Percentiles rank a stretch among this genome's conserved stretches.
Conservation (phyloP, 2,329 filamentous ascomycete genomes). For the Clarireedia paspali region DNA sequence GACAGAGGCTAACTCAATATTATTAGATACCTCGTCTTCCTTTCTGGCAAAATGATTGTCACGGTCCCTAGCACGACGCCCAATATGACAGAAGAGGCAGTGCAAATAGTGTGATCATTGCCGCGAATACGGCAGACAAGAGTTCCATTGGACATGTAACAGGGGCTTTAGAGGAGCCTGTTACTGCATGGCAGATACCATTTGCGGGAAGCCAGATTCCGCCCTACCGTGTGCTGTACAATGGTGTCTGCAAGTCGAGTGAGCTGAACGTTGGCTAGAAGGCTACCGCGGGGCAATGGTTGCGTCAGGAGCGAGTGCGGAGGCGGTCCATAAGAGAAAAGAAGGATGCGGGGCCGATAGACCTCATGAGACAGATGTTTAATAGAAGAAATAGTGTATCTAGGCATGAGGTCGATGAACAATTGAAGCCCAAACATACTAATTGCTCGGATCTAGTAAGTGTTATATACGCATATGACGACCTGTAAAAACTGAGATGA, state of each 20-base stretch:
- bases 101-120: neutral
- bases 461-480: too few species aligned
- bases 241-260: neutral
- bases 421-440: too few species aligned
- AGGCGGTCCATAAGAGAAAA: too few species aligned
- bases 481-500: too few species aligned
- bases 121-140: neutral
- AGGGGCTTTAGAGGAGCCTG: neutral
- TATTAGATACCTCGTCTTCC: neutral
- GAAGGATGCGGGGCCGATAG: too few species aligned
- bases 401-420: too few species aligned
- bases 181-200: neutral
- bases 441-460: too few species aligned
- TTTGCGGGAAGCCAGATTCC: neutral
- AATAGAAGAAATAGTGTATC: too few species aligned
- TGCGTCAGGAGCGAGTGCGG: too few species aligned
- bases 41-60: neutral
- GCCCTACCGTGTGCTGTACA: neutral
- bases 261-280: neutral
- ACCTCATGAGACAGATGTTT: too few species aligned
- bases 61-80: neutral
- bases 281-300: neutral
- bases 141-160: neutral
- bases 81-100: neutral
- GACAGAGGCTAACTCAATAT: neutral